Conservation (phyloP, 257 asterid genomes). For the Hygrophila difformis region DNA sequence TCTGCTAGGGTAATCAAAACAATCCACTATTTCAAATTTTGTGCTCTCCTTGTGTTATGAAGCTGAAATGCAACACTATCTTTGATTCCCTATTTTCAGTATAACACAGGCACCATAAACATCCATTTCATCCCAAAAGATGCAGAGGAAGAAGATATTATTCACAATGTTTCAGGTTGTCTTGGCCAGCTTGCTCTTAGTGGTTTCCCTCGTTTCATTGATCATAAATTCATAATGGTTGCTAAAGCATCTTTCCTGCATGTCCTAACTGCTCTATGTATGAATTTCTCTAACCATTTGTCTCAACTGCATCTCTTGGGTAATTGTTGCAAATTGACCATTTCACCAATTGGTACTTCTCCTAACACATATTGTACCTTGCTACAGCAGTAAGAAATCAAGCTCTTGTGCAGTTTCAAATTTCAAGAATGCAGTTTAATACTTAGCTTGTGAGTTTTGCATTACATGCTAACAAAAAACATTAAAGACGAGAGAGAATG, state of each 20-base stretch:
- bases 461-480: too few species aligned
- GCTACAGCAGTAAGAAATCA: too few species aligned
- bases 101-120: constrained; percentile 33
- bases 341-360: too few species aligned
- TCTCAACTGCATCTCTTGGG: constrained; percentile 3
- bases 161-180: constrained; percentile 38
- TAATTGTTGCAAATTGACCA: constrained; percentile 8
- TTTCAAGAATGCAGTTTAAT: too few species aligned
- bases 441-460: too few species aligned
- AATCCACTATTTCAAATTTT: constrained; percentile 6
- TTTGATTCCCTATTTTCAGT: constrained; percentile 29
- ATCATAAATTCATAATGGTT: neutral
- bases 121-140: constrained; percentile 36
- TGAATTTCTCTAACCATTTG: constrained; percentile 4
- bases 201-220: constrained; percentile 15
- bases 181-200: constrained; percentile 15
- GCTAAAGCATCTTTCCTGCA: constrained; percentile 1
- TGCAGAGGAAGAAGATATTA: constrained; percentile 19
- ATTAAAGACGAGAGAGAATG: too few species aligned
- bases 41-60: constrained; percentile 10
- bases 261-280: constrained; percentile 4
- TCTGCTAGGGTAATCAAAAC: constrained; percentile 43
- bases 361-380: too few species aligned
- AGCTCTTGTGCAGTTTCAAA: too few species aligned
- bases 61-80: constrained; percentile 17